Conservation (phyloP, 1,284 basidiomycete genomes). For the Pholiota adiposa region DNA sequence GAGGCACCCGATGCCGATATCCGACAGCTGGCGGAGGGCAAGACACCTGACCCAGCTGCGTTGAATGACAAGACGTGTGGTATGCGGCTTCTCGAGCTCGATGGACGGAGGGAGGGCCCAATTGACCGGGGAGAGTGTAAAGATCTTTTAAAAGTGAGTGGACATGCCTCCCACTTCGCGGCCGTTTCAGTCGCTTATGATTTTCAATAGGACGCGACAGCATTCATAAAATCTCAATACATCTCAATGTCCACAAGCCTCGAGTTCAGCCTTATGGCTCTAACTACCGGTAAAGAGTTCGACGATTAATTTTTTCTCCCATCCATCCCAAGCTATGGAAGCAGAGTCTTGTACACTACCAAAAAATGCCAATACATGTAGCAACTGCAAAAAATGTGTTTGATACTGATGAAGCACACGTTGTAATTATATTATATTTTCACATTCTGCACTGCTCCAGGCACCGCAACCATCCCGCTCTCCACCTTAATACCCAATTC, state of each 20-base stretch:
- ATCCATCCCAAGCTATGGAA: background rate
- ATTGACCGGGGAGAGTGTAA: constrained; percentile 75
- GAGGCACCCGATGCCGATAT: constrained; percentile 54
- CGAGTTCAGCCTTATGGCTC: constrained; percentile 48
- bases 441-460: background rate
- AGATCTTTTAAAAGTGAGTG: constrained; percentile 61
- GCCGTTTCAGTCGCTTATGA: background rate
- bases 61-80: constrained; percentile 19
- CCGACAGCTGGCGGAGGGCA: constrained; percentile 32
- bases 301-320: background rate
- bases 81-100: constrained; percentile 76
- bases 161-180: background rate
- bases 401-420: background rate
- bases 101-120: constrained; percentile 77
- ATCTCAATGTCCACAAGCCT: constrained; percentile 58
- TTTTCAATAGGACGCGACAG: constrained; percentile 65
- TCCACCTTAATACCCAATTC: constrained; percentile 52
- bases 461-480: constrained; percentile 15
- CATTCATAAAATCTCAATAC: constrained; percentile 69
- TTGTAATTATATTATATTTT: background rate
- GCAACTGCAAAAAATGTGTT: background rate
- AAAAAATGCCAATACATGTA: background rate
- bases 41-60: constrained; percentile 18
- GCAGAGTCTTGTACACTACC: background rate
- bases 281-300: background rate